Base-by-base conservation (phyloP, 129 eudicot species). In the Solidago caesia region DNA sequence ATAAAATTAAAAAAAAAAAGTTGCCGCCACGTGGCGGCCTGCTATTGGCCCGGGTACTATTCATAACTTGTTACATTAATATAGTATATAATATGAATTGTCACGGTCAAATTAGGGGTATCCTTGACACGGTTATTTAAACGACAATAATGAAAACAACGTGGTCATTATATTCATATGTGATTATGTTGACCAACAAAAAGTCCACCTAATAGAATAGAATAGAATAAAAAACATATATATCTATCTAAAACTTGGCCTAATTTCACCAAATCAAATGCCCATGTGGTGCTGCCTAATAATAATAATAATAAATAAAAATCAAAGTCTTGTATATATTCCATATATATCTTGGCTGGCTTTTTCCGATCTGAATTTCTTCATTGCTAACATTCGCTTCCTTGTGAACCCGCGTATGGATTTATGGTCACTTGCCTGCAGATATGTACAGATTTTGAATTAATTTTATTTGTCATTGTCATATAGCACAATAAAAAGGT, bases 391-490 rank as follows among this genome's bases (percentile, higher is more conserved):
- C 75, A 58, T 16, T 49, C 56, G 73, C 57, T 73, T 79, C 68
- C 83, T 67, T 73, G 75, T 79, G 83, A 79, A 79, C 41, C 67
- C 70, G 79, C 79, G 73, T 79, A 79, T 4, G 83, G 83, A 55
- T 70, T 66, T 57, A 45, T 4, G 9, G 70, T 33, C 70, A 57
- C 83, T 60, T 79, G 79, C 75, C 83, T 79, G 83, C 69, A 73
- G 26, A 79, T 46, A 8, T 58, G 13, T 1, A 4, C 58, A 73
- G 43, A 14, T 11, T 69, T 12, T 5, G 16, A 64, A 41, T 64
- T 64, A 42, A 2, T 58, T 44, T 52, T n/a, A 6, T 0, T 48
- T 5, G 11, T 8, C 7, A 47, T 76, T 1, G 43, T 8, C 11
- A 29, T 62, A 29, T 33, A 13, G 1, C 2, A 46, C 7, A 46